Percentiles rank a stretch among this genome's conserved stretches.
These are phyloP conservation scores for Spathaspora sp. DNA, from an alignment of 805 yeast genomes.

Conservation along the genomic window DNA sequence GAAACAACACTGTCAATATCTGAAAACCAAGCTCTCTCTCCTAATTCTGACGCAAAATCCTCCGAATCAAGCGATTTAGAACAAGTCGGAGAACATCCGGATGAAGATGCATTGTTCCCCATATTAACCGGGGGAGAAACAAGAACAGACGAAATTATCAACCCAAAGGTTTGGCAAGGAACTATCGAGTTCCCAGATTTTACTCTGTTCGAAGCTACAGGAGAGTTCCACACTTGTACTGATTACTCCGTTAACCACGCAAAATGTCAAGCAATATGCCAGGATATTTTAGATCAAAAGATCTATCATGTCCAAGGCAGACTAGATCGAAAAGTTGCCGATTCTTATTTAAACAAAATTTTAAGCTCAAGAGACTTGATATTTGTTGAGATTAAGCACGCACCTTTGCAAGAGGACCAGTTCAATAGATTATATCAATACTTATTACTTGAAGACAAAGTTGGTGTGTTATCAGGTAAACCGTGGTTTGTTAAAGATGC, in stretches of 20 bases:
- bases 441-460: constrained; percentile 43
- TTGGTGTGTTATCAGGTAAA: constrained; percentile 56
- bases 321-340: constrained; percentile 51
- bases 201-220: constrained; percentile 37
- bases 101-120: constrained; percentile 34
- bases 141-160: neutral
- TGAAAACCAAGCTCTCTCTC: neutral
- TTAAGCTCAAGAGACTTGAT: constrained; percentile 49
- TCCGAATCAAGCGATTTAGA: constrained; percentile 16
- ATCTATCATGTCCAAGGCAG: constrained; percentile 59
- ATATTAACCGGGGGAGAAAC: constrained; percentile 16
- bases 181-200: constrained; percentile 47
- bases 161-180: constrained; percentile 43
- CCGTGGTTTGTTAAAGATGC: constrained; percentile 59
- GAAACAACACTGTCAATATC: no score
- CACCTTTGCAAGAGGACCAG: constrained; percentile 16
- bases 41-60: constrained; percentile 3
- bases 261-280: constrained; percentile 11
- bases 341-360: constrained; percentile 50
- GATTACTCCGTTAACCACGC: constrained; percentile 13
- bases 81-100: constrained; percentile 5
- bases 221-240: constrained; percentile 35
- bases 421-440: constrained; percentile 38
- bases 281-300: constrained; percentile 25
- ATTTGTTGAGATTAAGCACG: constrained; percentile 39